Conservation (phyloP, 345 rosid species). For the Crucihimalaya himalaica region DNA sequence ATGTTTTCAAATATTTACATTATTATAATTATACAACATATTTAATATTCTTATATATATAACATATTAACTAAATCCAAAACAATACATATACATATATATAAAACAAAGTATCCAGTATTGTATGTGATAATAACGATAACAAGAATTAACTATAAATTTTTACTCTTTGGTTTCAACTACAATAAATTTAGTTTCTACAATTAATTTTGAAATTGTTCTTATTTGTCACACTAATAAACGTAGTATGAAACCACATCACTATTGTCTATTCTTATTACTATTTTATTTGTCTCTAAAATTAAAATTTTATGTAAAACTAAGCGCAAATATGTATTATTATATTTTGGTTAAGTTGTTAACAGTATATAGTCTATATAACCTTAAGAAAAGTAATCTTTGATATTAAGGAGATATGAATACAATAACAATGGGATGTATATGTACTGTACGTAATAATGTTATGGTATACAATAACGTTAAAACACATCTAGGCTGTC, state of each 20-base stretch:
- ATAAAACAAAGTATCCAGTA: background rate
- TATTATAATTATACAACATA: too few relatives aligned
- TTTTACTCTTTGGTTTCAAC: background rate
- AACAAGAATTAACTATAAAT: background rate
- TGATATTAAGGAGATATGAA: background rate
- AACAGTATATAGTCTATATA: too few relatives aligned
- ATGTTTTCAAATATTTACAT: too few relatives aligned
- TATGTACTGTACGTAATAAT: background rate
- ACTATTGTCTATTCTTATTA: background rate
- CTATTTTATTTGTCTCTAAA: too few relatives aligned
- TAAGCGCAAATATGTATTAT: background rate
- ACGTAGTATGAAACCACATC: background rate
- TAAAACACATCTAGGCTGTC: slow-evolving; percentile 28
- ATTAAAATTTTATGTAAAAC: background rate
- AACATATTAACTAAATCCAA: too few relatives aligned
- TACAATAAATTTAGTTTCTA: background rate
- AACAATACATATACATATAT: background rate
- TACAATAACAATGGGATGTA: background rate
- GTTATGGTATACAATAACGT: background rate
- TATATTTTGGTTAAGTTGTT: too few relatives aligned
- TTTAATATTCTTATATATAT: too few relatives aligned
- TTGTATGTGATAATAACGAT: background rate
- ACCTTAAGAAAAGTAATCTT: background rate
- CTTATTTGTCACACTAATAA: background rate
- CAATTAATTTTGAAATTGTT: background rate